Base-by-base conservation (phyloP, 2,329 filamentous ascomycete species). In the Ustilaginoidea virens region DNA sequence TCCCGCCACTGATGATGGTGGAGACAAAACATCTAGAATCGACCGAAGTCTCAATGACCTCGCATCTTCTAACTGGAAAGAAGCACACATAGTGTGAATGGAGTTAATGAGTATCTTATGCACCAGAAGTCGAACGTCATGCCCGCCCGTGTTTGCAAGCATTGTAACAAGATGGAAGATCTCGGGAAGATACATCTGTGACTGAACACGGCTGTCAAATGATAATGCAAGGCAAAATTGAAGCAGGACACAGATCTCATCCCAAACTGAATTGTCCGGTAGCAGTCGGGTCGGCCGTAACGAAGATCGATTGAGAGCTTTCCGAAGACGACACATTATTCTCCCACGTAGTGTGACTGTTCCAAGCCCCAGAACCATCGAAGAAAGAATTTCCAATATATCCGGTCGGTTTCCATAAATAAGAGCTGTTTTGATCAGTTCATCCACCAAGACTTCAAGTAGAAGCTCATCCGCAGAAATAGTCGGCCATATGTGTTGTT, bases 81-180 rank as follows among this genome's bases (percentile, higher is more conserved):
- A 73, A 2, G 72, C 75, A 44, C 72, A 78, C 20, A 74, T 66
- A 5, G 74, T 69, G 45, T 80, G 74, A 10, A 80, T 61, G 2
- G 74, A 69, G 47, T 79, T 80, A 29, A 76, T 63, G 15, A 80
- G 53, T 8, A 80, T 52, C 30, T 68, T 63, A 43, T 78, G 73
- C 3, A 79, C 70, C 13, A 69, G 54, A 6, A 64, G 48, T 27
- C 73, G 62, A 5, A 75, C 56, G 8, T 70, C 65, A 7, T 61
- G 51, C 8, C 61, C 50, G 5, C 74, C 74, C 2, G 69, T 77
- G 39, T 78, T 78, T 20, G 71, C 69, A 16, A 79, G 58, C 70
- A 80, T 77, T 0, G 74, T 78, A 33, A 78, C 70, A 27, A 79
- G 60, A 47, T 80, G 74, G 44, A 79, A 79, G 25, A 80, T 60